Percentiles rank a stretch among this genome's conserved stretches.
Evolutionary conservation across 176 grass and related monocot species (phyloP).

Genomic region (Zoysia japonica): DNA sequence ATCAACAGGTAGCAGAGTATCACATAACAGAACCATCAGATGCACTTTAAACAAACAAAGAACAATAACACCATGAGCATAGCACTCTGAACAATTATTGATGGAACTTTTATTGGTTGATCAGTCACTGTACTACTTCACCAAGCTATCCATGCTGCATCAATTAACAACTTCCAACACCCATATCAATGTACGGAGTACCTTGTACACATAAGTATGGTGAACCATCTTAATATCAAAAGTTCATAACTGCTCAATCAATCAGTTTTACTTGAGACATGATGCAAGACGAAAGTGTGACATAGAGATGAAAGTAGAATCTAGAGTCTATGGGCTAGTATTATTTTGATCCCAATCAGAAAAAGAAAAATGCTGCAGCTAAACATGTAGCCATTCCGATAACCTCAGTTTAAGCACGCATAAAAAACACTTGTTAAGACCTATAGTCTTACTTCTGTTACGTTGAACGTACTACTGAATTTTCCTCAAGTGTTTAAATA

Average conservation of each 20-base stretch:
- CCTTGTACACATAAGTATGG: not conserved
- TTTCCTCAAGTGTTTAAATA: not conserved
- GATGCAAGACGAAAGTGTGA: not conserved
- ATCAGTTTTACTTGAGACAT: not conserved
- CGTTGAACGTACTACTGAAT: not conserved
- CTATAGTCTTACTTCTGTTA: not conserved
- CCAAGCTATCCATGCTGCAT: not conserved
- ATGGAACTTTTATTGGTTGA: not conserved
- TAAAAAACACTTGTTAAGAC: not conserved
- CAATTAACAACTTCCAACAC: not conserved
- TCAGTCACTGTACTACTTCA: not conserved
- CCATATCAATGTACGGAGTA: not conserved
- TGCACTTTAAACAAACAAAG: not conserved
- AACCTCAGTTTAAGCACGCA: not conserved
- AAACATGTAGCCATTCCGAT: not conserved
- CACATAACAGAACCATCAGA: not conserved
- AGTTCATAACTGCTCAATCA: not conserved
- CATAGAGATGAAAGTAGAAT: slow-evolving; percentile 14
- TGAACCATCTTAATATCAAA: not conserved
- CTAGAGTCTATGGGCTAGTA: not conserved
- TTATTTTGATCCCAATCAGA: not conserved
- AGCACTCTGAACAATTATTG: not conserved
- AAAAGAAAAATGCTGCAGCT: not conserved
- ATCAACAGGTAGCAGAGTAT: not conserved
- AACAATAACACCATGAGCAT: not conserved